A percentile compares a stretch with the other conserved stretches of the same genome.
These are phyloP conservation scores for Plectosphaerella sp. DNA, from an alignment of 2,329 filamentous ascomycete species.

Conservation along the genomic window DNA sequence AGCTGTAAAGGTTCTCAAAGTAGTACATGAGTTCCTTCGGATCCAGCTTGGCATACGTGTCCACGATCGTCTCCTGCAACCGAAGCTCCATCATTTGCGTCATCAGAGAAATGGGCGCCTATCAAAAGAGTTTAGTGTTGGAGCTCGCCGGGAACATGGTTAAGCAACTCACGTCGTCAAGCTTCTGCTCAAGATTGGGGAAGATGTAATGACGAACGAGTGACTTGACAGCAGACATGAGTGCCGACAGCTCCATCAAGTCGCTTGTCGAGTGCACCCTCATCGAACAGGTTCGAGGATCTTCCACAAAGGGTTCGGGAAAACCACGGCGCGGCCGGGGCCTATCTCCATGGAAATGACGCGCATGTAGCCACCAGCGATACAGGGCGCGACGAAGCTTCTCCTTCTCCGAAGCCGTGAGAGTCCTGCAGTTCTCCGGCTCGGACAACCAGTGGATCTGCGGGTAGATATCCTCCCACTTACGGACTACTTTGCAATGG, in stretches of 20 bases:
- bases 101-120: not conserved
- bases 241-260: slow-evolving; percentile 39
- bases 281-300: slow-evolving; percentile 37
- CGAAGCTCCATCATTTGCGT: slow-evolving; percentile 10
- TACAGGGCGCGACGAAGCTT: slow-evolving; percentile 47
- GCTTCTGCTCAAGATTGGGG: slow-evolving; percentile 35
- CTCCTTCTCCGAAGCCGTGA: slow-evolving; percentile 35
- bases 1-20: slow-evolving; percentile 40
- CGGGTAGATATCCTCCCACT: slow-evolving; percentile 35
- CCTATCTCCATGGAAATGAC: slow-evolving; percentile 44
- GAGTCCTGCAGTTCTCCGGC: slow-evolving; percentile 38
- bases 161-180: slow-evolving; percentile 26
- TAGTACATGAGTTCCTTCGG: slow-evolving; percentile 46
- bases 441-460: slow-evolving; percentile 42
- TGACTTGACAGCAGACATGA: slow-evolving; percentile 38
- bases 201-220: slow-evolving; percentile 41
- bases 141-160: not conserved
- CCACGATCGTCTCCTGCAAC: slow-evolving; percentile 27
- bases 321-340: slow-evolving; percentile 29
- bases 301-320: slow-evolving; percentile 33
- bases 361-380: slow-evolving; percentile 50
- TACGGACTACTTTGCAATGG: slow-evolving; percentile 28
- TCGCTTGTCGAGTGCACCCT: slow-evolving; percentile 37
- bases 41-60: slow-evolving; percentile 44
- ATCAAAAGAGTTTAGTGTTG: not conserved